These are phyloP conservation scores for Saprolegnia diclina DNA, from an alignment of 352 stramenopile species.

Conservation along the genomic window DNA sequence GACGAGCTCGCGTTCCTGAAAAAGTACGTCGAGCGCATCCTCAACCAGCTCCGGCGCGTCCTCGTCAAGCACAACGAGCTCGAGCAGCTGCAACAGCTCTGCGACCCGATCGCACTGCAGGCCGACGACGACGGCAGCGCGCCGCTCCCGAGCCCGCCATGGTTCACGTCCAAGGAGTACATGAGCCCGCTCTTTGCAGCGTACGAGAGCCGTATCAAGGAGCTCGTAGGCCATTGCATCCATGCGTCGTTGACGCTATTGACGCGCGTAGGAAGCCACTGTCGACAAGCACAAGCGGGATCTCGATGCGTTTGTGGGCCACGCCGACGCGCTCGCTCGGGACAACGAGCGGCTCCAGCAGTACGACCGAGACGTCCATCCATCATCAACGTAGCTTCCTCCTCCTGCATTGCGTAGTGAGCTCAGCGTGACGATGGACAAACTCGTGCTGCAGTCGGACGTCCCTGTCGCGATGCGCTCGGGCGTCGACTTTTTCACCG, in stretches of 20 bases:
- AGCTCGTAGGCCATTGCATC: constrained; percentile 36
- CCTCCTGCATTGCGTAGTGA: constrained; percentile 36
- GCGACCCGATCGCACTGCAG: constrained; percentile 32
- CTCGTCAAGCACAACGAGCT: constrained; percentile 66
- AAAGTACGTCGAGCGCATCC: constrained; percentile 56
- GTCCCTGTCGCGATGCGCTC: neutral
- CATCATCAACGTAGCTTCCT: neutral
- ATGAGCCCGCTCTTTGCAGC: constrained; percentile 66
- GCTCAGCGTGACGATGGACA: constrained; percentile 50
- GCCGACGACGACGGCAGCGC: constrained; percentile 27
- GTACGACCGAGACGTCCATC: constrained; percentile 30
- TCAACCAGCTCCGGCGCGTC: constrained; percentile 51
- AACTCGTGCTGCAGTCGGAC: constrained; percentile 34
- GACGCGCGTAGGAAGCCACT: constrained; percentile 35
- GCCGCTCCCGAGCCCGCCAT: constrained; percentile 38
- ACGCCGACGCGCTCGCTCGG: constrained; percentile 47
- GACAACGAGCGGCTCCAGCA: constrained; percentile 65
- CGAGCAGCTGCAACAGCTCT: constrained; percentile 56
- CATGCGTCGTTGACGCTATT: neutral
- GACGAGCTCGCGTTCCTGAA: constrained; percentile 64
- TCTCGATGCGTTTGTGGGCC: constrained; percentile 43
- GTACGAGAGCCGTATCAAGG: constrained; percentile 74
- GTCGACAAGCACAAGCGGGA: constrained; percentile 55
- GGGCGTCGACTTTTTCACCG: constrained; percentile 2
- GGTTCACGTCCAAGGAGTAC: constrained; percentile 64